phyloP scores from a whole-genome alignment of 2,329 filamentous ascomycete genomes.

The Xylaria sp. region DNA sequence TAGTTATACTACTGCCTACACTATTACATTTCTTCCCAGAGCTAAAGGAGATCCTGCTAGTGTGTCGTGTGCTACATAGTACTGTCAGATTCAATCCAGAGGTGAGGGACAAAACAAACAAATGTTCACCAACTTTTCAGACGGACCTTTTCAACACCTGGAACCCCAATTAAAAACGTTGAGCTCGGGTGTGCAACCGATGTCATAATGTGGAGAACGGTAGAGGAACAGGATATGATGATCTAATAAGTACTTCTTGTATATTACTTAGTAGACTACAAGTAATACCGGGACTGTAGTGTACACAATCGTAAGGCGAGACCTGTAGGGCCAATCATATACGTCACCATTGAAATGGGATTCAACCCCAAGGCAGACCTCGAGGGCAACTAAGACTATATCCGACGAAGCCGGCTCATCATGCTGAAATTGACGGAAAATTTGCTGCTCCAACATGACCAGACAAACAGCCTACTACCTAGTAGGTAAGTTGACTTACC shows the following conservation, averaged over 20 bases:
- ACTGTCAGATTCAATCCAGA: conserved; percentile 1
- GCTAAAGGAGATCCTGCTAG: conserved; percentile 13
- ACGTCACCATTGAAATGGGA: conserved; percentile 36
- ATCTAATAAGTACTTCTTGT: not conserved
- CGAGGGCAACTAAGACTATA: conserved; percentile 27
- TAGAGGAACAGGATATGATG: not conserved
- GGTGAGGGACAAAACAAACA: not conserved
- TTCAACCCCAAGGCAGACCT: conserved; percentile 23
- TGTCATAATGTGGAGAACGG: conserved; percentile 20
- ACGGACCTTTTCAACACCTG: not conserved
- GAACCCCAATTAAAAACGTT: conserved; percentile 27
- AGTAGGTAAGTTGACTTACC: not conserved
- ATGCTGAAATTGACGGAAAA: conserved; percentile 29
- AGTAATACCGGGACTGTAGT: not conserved
- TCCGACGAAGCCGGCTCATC: conserved; percentile 38
- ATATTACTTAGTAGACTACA: not conserved
- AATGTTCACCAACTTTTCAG: not conserved
- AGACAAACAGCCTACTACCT: conserved; percentile 4
- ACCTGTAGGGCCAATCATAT: conserved; percentile 31
- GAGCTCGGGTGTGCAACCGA: conserved; percentile 18
- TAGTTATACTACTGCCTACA: not conserved
- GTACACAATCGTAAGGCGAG: conserved; percentile 18
- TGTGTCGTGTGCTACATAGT: not conserved
- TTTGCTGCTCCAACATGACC: conserved; percentile 26
- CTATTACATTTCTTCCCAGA: not conserved